Percentiles rank a stretch among this genome's conserved stretches.
Evolutionary conservation across 2,329 filamentous ascomycete genomes (phyloP).

Genomic region (Clarireedia monteithiana): DNA sequence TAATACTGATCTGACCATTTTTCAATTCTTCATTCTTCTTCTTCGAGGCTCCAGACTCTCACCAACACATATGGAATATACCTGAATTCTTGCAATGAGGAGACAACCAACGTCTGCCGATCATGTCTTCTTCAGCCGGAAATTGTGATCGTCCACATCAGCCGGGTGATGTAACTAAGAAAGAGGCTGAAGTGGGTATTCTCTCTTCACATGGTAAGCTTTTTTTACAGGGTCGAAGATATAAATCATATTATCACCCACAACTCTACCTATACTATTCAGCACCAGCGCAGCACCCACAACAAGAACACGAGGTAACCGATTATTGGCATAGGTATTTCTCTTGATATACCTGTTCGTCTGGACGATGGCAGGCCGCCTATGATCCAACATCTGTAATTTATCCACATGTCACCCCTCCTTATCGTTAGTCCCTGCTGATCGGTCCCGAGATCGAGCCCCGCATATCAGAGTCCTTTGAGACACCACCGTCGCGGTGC

Average conservation of each 20-base stretch:
- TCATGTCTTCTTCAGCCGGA: constrained; percentile 15
- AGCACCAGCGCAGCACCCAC: too few relatives aligned
- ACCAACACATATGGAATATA: not conserved
- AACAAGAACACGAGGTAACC: not conserved
- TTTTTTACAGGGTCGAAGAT: not conserved
- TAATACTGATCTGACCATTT: not conserved
- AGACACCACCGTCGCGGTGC: constrained; percentile 56
- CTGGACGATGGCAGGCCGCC: constrained; percentile 33
- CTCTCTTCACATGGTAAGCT: constrained; percentile 38
- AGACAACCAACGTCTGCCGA: constrained; percentile 1
- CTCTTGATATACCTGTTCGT: constrained; percentile 37
- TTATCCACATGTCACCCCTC: not conserved
- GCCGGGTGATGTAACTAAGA: constrained; percentile 19
- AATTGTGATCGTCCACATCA: constrained; percentile 14
- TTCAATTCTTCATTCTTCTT: not conserved
- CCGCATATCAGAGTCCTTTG: constrained; percentile 46
- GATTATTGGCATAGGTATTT: constrained; percentile 18
- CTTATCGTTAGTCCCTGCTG: constrained; percentile 7
- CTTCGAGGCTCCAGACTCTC: not conserved
- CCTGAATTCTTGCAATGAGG: constrained; percentile 7
- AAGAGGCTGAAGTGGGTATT: constrained; percentile 31
- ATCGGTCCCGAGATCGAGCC: constrained; percentile 38
- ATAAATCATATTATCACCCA: too few relatives aligned
- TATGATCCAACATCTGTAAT: constrained; percentile 26
- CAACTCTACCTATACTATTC: constrained; percentile 1